These are phyloP conservation scores for Corymbia calophylla DNA, from an alignment of 441 rosid species.

Conservation along the genomic window DNA sequence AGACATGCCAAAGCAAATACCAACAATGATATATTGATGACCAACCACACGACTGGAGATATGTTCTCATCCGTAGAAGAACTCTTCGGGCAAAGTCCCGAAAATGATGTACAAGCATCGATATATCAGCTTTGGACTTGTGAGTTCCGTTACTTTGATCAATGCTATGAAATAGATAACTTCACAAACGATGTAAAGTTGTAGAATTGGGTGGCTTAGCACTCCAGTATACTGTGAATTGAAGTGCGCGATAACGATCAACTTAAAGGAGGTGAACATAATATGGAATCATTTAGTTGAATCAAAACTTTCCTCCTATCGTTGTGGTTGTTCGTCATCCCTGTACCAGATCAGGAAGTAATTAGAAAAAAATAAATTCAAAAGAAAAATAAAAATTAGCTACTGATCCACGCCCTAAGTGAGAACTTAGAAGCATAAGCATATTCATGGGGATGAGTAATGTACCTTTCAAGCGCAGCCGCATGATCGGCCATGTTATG, in stretches of 20 bases:
- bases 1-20: background rate
- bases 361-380: background rate
- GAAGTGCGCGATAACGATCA: fast-evolving
- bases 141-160: fast-evolving
- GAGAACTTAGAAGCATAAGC: background rate
- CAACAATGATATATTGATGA: background rate
- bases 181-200: fast-evolving
- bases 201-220: fast-evolving
- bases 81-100: too few relatives aligned
- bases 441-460: too few relatives aligned
- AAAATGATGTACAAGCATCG: fast-evolving
- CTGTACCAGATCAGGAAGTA: background rate
- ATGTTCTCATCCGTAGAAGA: fast-evolving
- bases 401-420: fast-evolving
- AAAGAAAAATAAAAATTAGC: background rate
- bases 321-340: fast-evolving
- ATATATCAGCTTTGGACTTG: fast-evolving
- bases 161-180: background rate
- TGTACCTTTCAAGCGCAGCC: background rate
- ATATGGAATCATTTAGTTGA: too few relatives aligned
- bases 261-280: fast-evolving
- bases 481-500: background rate
- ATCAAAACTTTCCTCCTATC: background rate
- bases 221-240: fast-evolving
- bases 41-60: fast-evolving